phyloP scores from a whole-genome alignment of 495 filamentous ascomycete species.

The Jackrogersella minutella region DNA sequence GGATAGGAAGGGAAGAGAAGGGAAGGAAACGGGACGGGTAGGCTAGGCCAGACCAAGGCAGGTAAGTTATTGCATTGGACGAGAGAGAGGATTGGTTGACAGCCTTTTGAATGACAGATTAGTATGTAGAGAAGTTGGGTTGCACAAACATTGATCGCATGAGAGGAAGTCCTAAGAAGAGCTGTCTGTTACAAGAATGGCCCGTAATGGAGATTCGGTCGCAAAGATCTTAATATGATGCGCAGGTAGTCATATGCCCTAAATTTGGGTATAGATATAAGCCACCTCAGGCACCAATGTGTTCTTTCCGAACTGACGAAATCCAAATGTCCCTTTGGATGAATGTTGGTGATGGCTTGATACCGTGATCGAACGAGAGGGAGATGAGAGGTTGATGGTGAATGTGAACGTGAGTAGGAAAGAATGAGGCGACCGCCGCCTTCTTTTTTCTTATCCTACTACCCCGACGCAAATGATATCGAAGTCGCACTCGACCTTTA shows the following conservation, averaged over 20 bases:
- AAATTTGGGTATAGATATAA: constrained; percentile 24
- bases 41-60: constrained; percentile 5
- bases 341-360: constrained; percentile 13
- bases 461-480: background rate
- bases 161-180: constrained; percentile 1
- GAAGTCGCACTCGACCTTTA: constrained; percentile 8
- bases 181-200: background rate
- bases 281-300: constrained; percentile 32
- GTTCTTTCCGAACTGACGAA: constrained; percentile 2
- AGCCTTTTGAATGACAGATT: constrained; percentile 3
- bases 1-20: constrained; percentile 22
- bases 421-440: constrained; percentile 21
- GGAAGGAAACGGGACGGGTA: constrained; percentile 27
- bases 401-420: background rate
- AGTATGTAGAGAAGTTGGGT: constrained; percentile 30
- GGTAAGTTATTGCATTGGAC: constrained; percentile 19
- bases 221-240: constrained; percentile 34
- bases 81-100: constrained; percentile 19
- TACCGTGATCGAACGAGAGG: constrained; percentile 18
- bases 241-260: constrained; percentile 18
- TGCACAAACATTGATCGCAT: constrained; percentile 35
- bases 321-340: background rate
- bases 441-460: background rate
- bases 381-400: background rate
- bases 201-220: constrained; percentile 28